Base-by-base conservation (phyloP, 169 alveolate genomes). In the Plasmodium fragile region DNA sequence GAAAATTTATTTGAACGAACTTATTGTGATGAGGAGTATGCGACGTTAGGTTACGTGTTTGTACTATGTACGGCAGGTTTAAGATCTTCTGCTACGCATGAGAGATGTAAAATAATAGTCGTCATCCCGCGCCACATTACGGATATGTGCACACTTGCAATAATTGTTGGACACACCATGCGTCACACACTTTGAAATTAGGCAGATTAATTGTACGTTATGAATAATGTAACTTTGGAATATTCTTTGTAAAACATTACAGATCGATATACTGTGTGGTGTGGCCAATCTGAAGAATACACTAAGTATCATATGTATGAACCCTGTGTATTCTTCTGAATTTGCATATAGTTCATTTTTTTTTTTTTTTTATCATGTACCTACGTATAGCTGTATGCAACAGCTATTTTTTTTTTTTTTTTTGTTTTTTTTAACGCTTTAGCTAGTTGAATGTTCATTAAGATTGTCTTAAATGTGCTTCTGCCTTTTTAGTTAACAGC, bases 371-470 rank as follows among this genome's bases (percentile, higher is more conserved):
- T 36, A 65, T 65, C 36, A 78, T 41, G 55, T 78, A 78, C n/a
- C 49, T 34, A 34, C 36, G 43, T 41, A 32, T 78, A 78, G 34
- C 49, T 34, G n/a, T 78, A 78, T 7, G 53, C n/a, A 13, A 30
- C 55, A 18, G 49, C 11, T 77, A 11, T 77, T n/a, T 78, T n/a
- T 78, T 78, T 78, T 78, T 43, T 75, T 75, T 75, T 75, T 32
- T 75, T 78, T 78, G 41, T 78, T 78, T 36, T 32, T 28, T 11
- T 5, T 18, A 8, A 49, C 25, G 16, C 59, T 49, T 13, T 13
- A 49, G 59, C 59, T 13, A 49, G 59, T 49, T 49, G 7, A 49
- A 11, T 13, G 22, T 49, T 49, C 11, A 49, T 16, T 11, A 49
- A 1, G 22, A 11, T 49, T 49, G 25, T 11, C 22, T 49, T 11